These are phyloP conservation scores for Grigorovia jiainica DNA, from an alignment of 805 yeast genomes.

Conservation along the genomic window DNA sequence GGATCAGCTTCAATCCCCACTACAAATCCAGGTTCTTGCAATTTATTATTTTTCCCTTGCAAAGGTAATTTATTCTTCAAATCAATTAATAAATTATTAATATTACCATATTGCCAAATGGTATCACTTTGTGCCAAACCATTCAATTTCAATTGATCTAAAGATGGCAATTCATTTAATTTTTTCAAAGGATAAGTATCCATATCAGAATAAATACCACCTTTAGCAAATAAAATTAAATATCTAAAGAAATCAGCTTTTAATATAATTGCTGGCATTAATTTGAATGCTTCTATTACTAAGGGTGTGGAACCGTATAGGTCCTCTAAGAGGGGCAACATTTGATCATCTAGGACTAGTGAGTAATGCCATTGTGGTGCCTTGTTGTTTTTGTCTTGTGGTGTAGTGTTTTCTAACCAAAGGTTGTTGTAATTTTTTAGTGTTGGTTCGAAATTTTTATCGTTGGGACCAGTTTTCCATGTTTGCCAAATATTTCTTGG, in stretches of 20 bases:
- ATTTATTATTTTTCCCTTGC: not conserved
- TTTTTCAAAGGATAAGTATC: conserved; percentile 76
- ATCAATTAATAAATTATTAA: too few relatives aligned
- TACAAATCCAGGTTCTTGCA: conserved; percentile 67
- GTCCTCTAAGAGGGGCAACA: conserved; percentile 44
- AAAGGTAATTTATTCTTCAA: too few relatives aligned
- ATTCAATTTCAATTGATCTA: too few relatives aligned
- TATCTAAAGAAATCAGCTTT: conserved; percentile 94
- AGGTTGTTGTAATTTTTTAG: conserved; percentile 42
- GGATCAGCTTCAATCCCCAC: conserved; percentile 97
- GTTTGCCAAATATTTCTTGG: conserved; percentile 90
- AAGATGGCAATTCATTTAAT: conserved; percentile 64
- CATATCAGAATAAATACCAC: conserved; percentile 88
- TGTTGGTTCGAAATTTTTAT: conserved; percentile 44
- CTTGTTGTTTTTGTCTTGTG: too few relatives aligned
- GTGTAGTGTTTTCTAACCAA: conserved; percentile 58
- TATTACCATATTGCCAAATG: not conserved
- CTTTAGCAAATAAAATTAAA: conserved; percentile 75
- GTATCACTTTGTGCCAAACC: too few relatives aligned
- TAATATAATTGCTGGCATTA: conserved; percentile 71
- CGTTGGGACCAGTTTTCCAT: conserved; percentile 66
- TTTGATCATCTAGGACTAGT: conserved; percentile 60
- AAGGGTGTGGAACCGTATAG: conserved; percentile 66
- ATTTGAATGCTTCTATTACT: conserved; percentile 61
- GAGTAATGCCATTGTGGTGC: conserved; percentile 61